Conservation (phyloP, 345 rosid genomes). For the Garcia nutans region DNA sequence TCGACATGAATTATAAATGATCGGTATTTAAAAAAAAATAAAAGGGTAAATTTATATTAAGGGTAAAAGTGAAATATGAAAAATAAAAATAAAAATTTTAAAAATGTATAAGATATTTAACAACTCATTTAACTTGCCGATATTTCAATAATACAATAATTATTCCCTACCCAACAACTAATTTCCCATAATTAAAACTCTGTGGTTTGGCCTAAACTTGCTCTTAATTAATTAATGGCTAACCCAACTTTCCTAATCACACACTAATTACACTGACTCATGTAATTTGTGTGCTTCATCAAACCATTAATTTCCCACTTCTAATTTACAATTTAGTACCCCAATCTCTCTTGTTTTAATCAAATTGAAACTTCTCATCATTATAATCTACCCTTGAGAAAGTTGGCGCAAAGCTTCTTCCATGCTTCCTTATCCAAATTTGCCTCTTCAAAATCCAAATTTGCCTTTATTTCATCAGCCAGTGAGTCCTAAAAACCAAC, state of each 20-base stretch:
- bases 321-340: neutral
- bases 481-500: slow-evolving; percentile 35
- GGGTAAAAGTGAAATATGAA: no score
- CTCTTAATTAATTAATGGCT: neutral
- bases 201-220: neutral
- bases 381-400: slow-evolving; percentile 52
- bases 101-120: no score
- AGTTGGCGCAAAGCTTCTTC: slow-evolving; percentile 51
- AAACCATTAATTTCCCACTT: neutral
- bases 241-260: neutral
- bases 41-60: no score
- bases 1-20: no score
- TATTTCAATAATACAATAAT: no score
- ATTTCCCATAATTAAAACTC: no score
- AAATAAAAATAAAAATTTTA: no score
- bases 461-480: slow-evolving; percentile 46
- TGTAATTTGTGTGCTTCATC: neutral
- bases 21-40: no score
- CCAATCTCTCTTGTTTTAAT: neutral
- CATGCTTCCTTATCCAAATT: slow-evolving; percentile 48
- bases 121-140: no score
- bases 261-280: neutral
- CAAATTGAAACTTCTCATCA: neutral
- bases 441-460: slow-evolving; percentile 44
- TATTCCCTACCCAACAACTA: no score